Evolutionary conservation across 306 rosid genomes (phyloP).

Genomic region (Rosa lucieae): DNA sequence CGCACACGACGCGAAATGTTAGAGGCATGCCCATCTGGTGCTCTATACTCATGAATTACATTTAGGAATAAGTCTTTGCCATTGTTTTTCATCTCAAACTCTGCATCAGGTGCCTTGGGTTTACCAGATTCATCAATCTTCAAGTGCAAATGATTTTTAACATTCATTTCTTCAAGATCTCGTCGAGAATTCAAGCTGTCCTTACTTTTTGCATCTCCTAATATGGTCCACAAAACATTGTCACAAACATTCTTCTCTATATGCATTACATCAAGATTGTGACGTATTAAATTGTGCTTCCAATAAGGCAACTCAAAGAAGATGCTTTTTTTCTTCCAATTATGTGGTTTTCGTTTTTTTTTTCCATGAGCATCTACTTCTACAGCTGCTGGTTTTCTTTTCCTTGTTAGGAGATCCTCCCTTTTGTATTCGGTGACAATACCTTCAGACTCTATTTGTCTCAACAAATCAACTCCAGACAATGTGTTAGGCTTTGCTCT

Average conservation of each 20-base stretch:
- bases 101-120: background rate
- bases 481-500: too few relatives aligned
- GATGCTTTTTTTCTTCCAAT: background rate
- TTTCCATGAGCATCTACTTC: too few relatives aligned
- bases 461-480: too few relatives aligned
- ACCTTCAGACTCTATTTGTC: too few relatives aligned
- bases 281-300: background rate
- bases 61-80: background rate
- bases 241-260: conserved; percentile 8
- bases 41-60: background rate
- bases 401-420: too few relatives aligned
- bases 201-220: background rate
- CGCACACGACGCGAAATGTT: background rate
- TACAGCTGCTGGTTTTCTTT: too few relatives aligned
- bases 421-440: too few relatives aligned
- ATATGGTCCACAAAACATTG: conserved; percentile 6
- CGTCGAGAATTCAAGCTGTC: background rate
- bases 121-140: background rate
- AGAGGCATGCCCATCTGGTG: background rate
- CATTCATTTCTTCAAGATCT: background rate
- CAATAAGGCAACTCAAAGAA: background rate
- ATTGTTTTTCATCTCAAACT: background rate
- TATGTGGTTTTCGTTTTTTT: too few relatives aligned
- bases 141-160: background rate
- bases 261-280: conserved; percentile 16